Percentiles rank a stretch among this genome's conserved stretches.
Evolutionary conservation across 768 basidiomycete genomes (phyloP).

Genomic region (Leccinum truebloodii): DNA sequence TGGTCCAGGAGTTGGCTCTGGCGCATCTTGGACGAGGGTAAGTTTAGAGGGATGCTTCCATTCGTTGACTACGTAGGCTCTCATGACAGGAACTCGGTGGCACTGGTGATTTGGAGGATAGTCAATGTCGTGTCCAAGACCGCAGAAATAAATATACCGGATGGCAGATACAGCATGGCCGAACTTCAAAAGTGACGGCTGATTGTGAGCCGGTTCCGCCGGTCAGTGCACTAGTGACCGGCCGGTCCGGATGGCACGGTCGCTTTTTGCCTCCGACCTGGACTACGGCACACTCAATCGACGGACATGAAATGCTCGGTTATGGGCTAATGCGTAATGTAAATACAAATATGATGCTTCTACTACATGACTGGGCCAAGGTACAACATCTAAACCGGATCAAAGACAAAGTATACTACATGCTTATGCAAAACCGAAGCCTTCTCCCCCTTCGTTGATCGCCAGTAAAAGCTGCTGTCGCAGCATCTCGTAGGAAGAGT

Average conservation of each 20-base stretch:
- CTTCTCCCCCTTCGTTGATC: conserved; percentile 95
- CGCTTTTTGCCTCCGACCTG: background rate
- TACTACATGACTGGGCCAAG: conserved; percentile 23
- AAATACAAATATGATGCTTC: conserved; percentile 38
- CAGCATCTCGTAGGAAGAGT: conserved; percentile 95
- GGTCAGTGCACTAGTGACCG: conserved; percentile 1
- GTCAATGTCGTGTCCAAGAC: background rate
- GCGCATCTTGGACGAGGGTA: conserved; percentile 48
- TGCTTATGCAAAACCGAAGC: conserved; percentile 78
- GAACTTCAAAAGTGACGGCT: background rate
- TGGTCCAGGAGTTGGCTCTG: conserved; percentile 52
- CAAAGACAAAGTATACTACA: conserved; percentile 10
- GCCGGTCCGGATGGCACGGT: background rate
- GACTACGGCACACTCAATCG: background rate
- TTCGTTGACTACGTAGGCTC: conserved; percentile 72
- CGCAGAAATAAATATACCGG: background rate
- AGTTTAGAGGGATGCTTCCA: conserved; percentile 71
- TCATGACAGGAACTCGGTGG: conserved; percentile 48
- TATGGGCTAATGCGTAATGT: conserved; percentile 25
- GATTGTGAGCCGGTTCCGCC: conserved; percentile 5
- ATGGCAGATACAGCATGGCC: background rate
- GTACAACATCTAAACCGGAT: conserved; percentile 18
- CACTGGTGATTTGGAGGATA: background rate
- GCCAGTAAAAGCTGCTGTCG: conserved; percentile 87
- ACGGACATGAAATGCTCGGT: conserved; percentile 1